Conservation (phyloP, 2,329 filamentous ascomycete genomes). For the Dothidotthia symphoricarpi region DNA sequence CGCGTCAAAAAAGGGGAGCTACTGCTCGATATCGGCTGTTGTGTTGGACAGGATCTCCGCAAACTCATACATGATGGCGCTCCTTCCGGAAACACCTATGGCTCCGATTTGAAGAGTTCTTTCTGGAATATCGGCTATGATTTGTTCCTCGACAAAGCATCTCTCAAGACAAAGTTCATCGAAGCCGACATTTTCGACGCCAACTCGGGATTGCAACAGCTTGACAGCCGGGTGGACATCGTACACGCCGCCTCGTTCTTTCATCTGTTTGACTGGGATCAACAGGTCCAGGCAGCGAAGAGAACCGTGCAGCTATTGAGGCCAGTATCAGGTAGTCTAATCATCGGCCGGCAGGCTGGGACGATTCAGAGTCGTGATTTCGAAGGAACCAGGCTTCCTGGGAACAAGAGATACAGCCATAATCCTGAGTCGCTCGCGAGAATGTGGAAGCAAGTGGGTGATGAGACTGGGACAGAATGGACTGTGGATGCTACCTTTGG, state of each 20-base stretch:
- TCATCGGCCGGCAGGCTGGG: conserved; percentile 44
- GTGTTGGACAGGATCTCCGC: conserved; percentile 49
- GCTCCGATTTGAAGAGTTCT: conserved; percentile 40
- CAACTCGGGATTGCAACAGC: conserved; percentile 30
- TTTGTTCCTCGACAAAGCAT: conserved; percentile 39
- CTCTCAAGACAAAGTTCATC: conserved; percentile 52
- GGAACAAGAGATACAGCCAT: conserved; percentile 36
- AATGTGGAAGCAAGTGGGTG: conserved; percentile 43
- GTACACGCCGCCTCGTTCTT: conserved; percentile 46
- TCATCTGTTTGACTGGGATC: conserved; percentile 46
- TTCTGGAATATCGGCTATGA: conserved; percentile 57
- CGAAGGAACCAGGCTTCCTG: conserved; percentile 1
- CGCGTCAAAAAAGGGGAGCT: conserved; percentile 37
- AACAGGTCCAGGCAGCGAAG: conserved; percentile 41
- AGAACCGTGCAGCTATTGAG: conserved; percentile 35
- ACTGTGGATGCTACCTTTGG: conserved; percentile 31
- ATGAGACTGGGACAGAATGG: conserved; percentile 40
- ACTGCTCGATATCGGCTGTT: conserved; percentile 46
- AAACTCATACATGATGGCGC: conserved; percentile 46
- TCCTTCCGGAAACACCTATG: conserved; percentile 42
- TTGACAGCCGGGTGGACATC: conserved; percentile 45
- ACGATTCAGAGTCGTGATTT: conserved; percentile 29
- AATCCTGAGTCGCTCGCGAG: conserved; percentile 38
- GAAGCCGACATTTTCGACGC: conserved; percentile 49
- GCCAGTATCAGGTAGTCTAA: conserved; percentile 33